These are phyloP conservation scores for Thymus quinquecostatus DNA, from an alignment of 257 asterid species.

Conservation along the genomic window DNA sequence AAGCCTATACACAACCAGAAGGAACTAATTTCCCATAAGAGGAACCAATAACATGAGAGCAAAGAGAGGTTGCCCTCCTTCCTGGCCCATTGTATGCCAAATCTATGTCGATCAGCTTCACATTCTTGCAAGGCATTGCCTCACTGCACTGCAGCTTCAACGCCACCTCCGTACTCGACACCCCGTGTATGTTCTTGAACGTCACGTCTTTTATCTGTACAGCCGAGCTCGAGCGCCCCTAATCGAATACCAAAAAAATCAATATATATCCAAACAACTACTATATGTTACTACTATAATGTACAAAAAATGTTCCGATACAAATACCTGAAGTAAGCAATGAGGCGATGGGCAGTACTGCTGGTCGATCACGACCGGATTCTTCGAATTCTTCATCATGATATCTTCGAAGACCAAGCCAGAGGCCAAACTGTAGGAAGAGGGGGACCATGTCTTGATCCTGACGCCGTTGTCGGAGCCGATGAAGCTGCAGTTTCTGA, in stretches of 20 bases:
- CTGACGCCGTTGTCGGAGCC: constrained; percentile 70
- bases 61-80: constrained; percentile 40
- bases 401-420: constrained; percentile 50
- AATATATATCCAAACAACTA: no score
- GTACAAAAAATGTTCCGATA: no score
- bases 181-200: constrained; percentile 60
- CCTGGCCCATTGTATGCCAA: constrained; percentile 43
- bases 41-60: constrained; percentile 54
- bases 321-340: constrained; percentile 27
- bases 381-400: constrained; percentile 45
- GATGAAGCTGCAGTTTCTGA: constrained; percentile 49
- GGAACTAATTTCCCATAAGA: constrained; percentile 54
- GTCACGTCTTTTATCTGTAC: constrained; percentile 71
- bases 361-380: constrained; percentile 79
- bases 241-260: neutral
- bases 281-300: no score
- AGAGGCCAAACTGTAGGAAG: constrained; percentile 52
- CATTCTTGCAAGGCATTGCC: constrained; percentile 50
- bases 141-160: constrained; percentile 57
- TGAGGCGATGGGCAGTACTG: constrained; percentile 52
- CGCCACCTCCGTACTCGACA: constrained; percentile 53
- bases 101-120: constrained; percentile 54
- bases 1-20: constrained; percentile 45
- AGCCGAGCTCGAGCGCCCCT: constrained; percentile 39
- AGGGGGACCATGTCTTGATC: constrained; percentile 81